Percentiles rank a stretch among this genome's conserved stretches.
Evolutionary conservation across 805 yeast species (phyloP).

Genomic region (Wickerhamiella slavikovae): DNA sequence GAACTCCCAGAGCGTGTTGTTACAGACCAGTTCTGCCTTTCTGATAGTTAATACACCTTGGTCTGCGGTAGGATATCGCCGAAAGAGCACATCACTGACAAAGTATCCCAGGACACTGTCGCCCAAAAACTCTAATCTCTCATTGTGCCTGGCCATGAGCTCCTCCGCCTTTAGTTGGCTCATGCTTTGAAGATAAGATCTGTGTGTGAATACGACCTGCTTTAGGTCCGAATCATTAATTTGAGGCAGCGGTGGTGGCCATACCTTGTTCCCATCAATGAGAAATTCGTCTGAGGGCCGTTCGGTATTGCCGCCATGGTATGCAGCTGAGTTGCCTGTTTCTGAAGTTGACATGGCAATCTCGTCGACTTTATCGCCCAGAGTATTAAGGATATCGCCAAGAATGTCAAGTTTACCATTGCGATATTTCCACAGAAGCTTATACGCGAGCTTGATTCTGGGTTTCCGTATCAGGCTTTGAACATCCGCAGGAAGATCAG

Average conservation of each 20-base stretch:
- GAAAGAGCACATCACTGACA: conserved; percentile 48
- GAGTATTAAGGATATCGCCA: conserved; percentile 25
- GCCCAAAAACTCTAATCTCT: conserved; percentile 76
- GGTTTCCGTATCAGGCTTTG: conserved; percentile 31
- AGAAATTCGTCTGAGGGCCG: too few species aligned
- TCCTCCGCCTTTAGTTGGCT: conserved; percentile 20
- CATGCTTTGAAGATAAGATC: conserved; percentile 28
- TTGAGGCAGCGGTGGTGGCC: conserved; percentile 53
- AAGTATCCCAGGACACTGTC: conserved; percentile 62
- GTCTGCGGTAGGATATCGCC: conserved; percentile 41
- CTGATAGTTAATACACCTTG: conserved; percentile 68
- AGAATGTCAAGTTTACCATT: conserved; percentile 30
- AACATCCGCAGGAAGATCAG: conserved; percentile 23
- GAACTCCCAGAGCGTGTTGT: conserved; percentile 51
- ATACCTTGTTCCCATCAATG: too few species aligned
- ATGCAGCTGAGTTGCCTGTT: too few species aligned
- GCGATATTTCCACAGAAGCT: conserved; percentile 32
- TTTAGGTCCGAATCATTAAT: conserved; percentile 38
- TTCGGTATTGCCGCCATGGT: too few species aligned
- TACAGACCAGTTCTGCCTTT: conserved; percentile 52
- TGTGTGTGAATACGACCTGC: conserved; percentile 63
- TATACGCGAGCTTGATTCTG: conserved; percentile 38
- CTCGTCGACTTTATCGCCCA: too few species aligned
- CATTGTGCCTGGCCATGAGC: conserved; percentile 47
- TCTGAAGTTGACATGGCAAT: too few species aligned